A percentile compares a stretch with the other conserved stretches of the same genome.
phyloP scores from a whole-genome alignment of 306 rosid species.

The Sicyos edulis region DNA sequence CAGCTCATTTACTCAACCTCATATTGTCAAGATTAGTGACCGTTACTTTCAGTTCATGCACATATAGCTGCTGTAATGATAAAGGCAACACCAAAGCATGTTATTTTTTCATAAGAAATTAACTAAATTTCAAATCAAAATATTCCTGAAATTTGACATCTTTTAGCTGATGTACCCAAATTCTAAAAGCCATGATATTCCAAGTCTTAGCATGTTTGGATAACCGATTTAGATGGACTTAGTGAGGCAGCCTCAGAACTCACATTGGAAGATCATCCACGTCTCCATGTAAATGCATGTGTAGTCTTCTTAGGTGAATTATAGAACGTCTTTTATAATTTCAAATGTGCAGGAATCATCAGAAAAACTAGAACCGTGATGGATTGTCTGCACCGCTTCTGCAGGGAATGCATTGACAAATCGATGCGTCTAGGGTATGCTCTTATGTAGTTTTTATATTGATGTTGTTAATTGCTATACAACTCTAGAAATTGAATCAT shows the following conservation, averaged over 20 bases:
- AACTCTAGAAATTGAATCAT: not conserved
- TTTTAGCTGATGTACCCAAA: slow-evolving; percentile 2
- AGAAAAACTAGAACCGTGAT: slow-evolving; percentile 74
- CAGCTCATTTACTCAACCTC: not conserved
- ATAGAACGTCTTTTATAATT: not conserved
- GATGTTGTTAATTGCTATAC: slow-evolving; percentile 4
- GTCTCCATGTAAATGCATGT: not conserved
- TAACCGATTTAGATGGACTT: not conserved
- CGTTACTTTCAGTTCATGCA: not conserved
- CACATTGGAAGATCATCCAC: not conserved
- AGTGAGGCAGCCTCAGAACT: not conserved
- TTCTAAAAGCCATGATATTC: not conserved
- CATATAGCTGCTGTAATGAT: not conserved
- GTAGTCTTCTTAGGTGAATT: not conserved
- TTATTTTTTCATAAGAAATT: not conserved
- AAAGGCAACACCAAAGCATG: not conserved
- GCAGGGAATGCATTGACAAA: slow-evolving; percentile 88
- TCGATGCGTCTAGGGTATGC: slow-evolving; percentile 76
- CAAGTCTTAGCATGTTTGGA: not conserved
- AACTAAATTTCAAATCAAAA: not conserved
- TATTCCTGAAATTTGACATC: not conserved
- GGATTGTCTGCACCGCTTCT: slow-evolving; percentile 91
- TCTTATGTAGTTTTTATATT: slow-evolving; percentile 10
- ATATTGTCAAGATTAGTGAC: not conserved
- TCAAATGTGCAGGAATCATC: slow-evolving; percentile 57